phyloP scores from a whole-genome alignment of 352 stramenopile species.

The Phytophthora syringae region DNA sequence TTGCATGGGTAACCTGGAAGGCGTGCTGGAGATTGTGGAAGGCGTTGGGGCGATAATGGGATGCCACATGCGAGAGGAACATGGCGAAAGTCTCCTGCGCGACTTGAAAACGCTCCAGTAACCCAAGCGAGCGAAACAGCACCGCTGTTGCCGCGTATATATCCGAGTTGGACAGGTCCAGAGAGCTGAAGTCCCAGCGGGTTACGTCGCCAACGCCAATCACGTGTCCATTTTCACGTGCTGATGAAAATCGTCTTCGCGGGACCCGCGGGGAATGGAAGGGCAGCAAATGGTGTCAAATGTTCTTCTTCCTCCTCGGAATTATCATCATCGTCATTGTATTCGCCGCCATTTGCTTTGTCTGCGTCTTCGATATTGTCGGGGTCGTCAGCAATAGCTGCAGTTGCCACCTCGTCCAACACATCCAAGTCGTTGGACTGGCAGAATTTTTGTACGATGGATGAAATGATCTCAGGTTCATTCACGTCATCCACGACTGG shows the following conservation, averaged over 20 bases:
- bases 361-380: slow-evolving; percentile 34
- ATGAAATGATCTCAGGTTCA: slow-evolving; percentile 62
- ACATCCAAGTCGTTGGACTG: slow-evolving; percentile 55
- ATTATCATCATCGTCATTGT: slow-evolving; percentile 11
- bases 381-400: slow-evolving; percentile 27
- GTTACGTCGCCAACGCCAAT: slow-evolving; percentile 56
- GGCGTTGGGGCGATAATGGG: slow-evolving; percentile 67
- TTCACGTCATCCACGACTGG: slow-evolving; percentile 38
- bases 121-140: slow-evolving; percentile 61
- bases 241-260: slow-evolving; percentile 23
- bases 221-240: slow-evolving; percentile 35
- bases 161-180: slow-evolving; percentile 62
- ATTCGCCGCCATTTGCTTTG: slow-evolving; percentile 1
- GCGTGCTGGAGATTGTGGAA: slow-evolving; percentile 85
- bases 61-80: slow-evolving; percentile 64
- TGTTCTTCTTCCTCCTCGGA: slow-evolving; percentile 15
- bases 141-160: slow-evolving; percentile 54
- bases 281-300: slow-evolving; percentile 12
- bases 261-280: slow-evolving; percentile 16
- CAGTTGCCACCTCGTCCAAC: slow-evolving; percentile 36
- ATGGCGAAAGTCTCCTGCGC: slow-evolving; percentile 54
- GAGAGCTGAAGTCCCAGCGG: slow-evolving; percentile 57
- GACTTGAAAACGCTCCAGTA: slow-evolving; percentile 65
- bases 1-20: slow-evolving; percentile 70
- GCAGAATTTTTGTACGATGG: slow-evolving; percentile 69